Base-by-base conservation (phyloP, 371 early-diverging fungal genomes). In the Coemansia sp. region DNA sequence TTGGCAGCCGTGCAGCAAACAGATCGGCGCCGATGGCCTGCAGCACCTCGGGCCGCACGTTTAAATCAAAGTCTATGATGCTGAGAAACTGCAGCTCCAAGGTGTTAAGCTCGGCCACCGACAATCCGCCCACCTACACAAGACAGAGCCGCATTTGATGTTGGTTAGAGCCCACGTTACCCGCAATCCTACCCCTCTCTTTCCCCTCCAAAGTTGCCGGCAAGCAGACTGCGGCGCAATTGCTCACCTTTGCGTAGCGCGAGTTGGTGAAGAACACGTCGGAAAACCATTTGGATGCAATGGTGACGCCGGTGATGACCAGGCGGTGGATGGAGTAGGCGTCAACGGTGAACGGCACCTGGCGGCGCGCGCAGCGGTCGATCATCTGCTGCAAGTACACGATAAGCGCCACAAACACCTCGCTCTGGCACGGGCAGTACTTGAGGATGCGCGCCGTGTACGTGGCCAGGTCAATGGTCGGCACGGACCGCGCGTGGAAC, bases 201-300 rank as follows among this genome's bases (percentile, higher is more conserved):
- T n/a, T n/a, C n/a, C n/a, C n/a, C n/a, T n/a, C n/a, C n/a, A n/a
- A n/a, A n/a, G n/a, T n/a, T n/a, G n/a, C n/a, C n/a, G n/a, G n/a
- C n/a, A n/a, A n/a, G n/a, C n/a, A n/a, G n/a, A n/a, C n/a, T n/a
- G n/a, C n/a, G n/a, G n/a, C n/a, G n/a, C n/a, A n/a, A n/a, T 9
- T 1, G n/a, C 47, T 38, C 62, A 74, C 75, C 84, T 89, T 92
- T 54, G 93, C 90, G 68, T 92, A 92, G 35, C 94, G 83, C 34
- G 92, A 86, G 65, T 94, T 95, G 35, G 94, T 93, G 72, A 87
- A 95, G 61, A 95, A 95, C 45, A 94, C 86, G 69, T 95, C 96
- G 1, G 89, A 89, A 61, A 88, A 88, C 61, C 90, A 87, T 76
- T 95, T 95, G 56, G 91, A 85, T 10, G 88, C 83, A 12, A 92